These are phyloP conservation scores for Alliaria petiolata DNA, from an alignment of 345 rosid species.

Conservation along the genomic window DNA sequence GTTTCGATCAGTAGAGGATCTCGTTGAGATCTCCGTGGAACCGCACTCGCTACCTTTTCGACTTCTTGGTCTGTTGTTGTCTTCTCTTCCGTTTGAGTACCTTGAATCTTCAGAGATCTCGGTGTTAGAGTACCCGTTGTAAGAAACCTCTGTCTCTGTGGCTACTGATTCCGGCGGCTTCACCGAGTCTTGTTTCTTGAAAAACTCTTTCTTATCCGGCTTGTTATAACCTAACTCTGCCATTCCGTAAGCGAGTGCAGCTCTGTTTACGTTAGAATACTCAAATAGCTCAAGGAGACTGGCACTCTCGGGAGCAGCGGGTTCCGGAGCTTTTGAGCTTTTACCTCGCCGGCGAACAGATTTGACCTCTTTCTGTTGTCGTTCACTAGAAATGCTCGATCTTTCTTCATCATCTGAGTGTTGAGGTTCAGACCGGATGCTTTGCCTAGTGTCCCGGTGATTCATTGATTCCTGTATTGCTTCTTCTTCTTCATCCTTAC, in stretches of 20 bases:
- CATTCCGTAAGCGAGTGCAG: conserved; percentile 34
- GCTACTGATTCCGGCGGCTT: conserved; percentile 36
- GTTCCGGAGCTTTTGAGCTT: conserved; percentile 5
- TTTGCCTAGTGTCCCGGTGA: conserved; percentile 7
- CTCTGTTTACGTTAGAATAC: conserved; percentile 34
- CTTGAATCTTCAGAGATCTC: conserved; percentile 44
- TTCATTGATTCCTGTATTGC: conserved; percentile 12
- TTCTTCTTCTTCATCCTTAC: conserved; percentile 24
- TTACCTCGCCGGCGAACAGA: conserved; percentile 25
- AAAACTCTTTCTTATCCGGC: conserved; percentile 30
- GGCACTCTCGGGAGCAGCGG: conserved; percentile 8
- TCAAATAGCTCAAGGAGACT: conserved; percentile 34
- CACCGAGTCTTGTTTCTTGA: conserved; percentile 35
- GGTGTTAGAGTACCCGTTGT: conserved; percentile 36
- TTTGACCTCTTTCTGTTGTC: conserved; percentile 16
- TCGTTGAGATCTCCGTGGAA: conserved; percentile 39
- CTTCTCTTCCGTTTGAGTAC: conserved; percentile 40
- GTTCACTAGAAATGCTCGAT: conserved; percentile 23
- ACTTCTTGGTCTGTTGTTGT: conserved; percentile 33
- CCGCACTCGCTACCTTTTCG: conserved; percentile 39
- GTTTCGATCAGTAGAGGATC: conserved; percentile 38
- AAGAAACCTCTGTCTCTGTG: conserved; percentile 49
- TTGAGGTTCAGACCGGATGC: conserved; percentile 31
- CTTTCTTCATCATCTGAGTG: conserved; percentile 29
- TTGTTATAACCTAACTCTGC: conserved; percentile 22